Percentiles rank a stretch among this genome's conserved stretches.
Conservation (phyloP, 1,284 basidiomycete genomes). For the Cystobasidiaceae sp. region DNA sequence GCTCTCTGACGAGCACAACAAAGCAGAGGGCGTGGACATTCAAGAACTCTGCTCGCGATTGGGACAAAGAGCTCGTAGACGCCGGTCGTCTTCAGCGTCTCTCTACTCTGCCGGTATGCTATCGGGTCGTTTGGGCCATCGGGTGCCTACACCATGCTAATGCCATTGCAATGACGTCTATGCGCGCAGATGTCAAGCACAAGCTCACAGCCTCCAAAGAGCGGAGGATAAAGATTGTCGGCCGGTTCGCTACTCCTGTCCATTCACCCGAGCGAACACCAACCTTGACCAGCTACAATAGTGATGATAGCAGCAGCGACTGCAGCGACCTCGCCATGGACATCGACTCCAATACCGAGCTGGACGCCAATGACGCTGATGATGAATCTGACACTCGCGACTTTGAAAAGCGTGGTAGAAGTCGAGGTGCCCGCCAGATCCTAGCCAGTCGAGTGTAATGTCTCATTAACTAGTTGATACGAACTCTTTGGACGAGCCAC, state of each 20-base stretch:
- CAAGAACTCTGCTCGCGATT: neutral
- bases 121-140: neutral
- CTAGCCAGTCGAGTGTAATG: neutral
- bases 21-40: no score
- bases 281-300: neutral
- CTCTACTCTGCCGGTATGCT: neutral
- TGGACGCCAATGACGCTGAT: slow-evolving; percentile 28
- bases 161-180: neutral
- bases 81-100: slow-evolving; percentile 1
- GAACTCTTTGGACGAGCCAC: no score
- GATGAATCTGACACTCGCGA: slow-evolving; percentile 7
- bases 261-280: neutral
- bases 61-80: neutral
- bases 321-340: neutral
- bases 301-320: slow-evolving; percentile 1
- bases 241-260: slow-evolving; percentile 21
- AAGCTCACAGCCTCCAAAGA: slow-evolving; percentile 4
- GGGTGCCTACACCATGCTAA: neutral
- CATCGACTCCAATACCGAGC: neutral
- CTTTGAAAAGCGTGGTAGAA: neutral
- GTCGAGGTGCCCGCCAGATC: slow-evolving; percentile 14
- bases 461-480: neutral
- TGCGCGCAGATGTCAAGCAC: neutral
- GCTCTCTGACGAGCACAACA: neutral
- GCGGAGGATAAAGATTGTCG: slow-evolving; percentile 17